phyloP scores from a whole-genome alignment of 106 monocot genomes.

The Dendrobium huoshanense region DNA sequence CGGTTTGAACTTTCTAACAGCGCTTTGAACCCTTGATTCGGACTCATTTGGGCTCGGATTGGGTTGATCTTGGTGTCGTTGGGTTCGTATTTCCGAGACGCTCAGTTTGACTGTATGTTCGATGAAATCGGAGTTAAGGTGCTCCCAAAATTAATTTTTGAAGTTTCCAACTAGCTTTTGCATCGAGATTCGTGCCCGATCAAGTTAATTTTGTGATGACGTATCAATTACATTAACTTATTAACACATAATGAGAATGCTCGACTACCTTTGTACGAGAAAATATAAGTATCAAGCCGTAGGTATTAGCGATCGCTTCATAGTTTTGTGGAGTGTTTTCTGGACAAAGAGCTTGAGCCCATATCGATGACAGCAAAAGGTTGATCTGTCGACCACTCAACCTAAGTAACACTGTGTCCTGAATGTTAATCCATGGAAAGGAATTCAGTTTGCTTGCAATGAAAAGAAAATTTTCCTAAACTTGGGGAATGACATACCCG shows the following conservation, averaged over 20 bases:
- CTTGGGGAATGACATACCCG: constrained; percentile 19
- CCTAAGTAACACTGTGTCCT: constrained; percentile 62
- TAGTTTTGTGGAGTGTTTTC: constrained; percentile 79
- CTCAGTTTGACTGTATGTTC: too few relatives aligned
- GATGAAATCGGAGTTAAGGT: too few relatives aligned
- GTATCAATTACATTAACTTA: not conserved
- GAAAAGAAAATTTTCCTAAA: not conserved
- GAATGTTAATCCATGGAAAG: constrained; percentile 11
- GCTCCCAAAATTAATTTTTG: too few relatives aligned
- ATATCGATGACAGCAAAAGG: constrained; percentile 79
- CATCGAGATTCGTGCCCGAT: too few relatives aligned
- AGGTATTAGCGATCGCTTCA: constrained; percentile 92
- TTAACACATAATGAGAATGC: not conserved
- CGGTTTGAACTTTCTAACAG: too few relatives aligned
- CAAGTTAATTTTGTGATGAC: too few relatives aligned
- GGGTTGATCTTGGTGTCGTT: too few relatives aligned
- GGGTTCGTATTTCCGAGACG: too few relatives aligned
- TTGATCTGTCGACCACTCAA: constrained; percentile 64
- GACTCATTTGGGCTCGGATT: too few relatives aligned
- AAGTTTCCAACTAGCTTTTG: too few relatives aligned
- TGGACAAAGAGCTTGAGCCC: constrained; percentile 68
- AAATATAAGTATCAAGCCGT: constrained; percentile 68
- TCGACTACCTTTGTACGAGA: constrained; percentile 64
- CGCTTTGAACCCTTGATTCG: too few relatives aligned
- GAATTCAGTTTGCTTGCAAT: not conserved